Base-by-base conservation (phyloP, 306 rosid genomes). In the Elaeagnus macrophylla region DNA sequence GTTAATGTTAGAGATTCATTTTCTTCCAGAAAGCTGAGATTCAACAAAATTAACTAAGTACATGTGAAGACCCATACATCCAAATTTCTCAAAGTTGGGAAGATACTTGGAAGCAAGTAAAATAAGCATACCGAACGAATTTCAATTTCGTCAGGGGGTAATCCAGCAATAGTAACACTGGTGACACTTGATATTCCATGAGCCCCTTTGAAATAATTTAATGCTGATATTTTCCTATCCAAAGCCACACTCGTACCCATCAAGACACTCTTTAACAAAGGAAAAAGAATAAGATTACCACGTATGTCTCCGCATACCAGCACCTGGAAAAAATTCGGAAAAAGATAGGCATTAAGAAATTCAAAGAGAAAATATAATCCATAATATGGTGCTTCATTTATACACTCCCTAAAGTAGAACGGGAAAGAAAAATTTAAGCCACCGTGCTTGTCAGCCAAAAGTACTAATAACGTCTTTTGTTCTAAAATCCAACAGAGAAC, bases 161-260 rank as follows among this genome's bases (percentile, higher is more conserved):
- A 65, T 55, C 64, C 69, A 43, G 75, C 59, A 25, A 86, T 54
- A 47, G 80, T 66, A 67, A 91, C 76, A 64, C 85, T 84, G 51
- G 93, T 70, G 53, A 91, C 86, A 71, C 80, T 84, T 53, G 97
- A 91, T 74, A 91, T 86, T 71, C 97, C 97, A 51, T 91, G 97
- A 70, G 86, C 89, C 64, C 96, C 97, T 67, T 84, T 86, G 72
- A 91, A 91, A 68, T 69, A 71, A 76, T 65, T 76, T 51, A 73
- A 36, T 19, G 93, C 89, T 56, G 73, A 46, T 61, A 69, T 65
- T 67, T 80, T 82, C 51, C 25, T 62, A 68, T 72, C 79, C 46
- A 79, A 69, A 35, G 67, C 66, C 53, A 48, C 64, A 17, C 65
- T 38, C 20, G 67, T 64, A 51, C 71, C 70, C 60, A 64, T 43